phyloP scores from a whole-genome alignment of 1,284 basidiomycete genomes.

The Crucibulum cyathiforme region DNA sequence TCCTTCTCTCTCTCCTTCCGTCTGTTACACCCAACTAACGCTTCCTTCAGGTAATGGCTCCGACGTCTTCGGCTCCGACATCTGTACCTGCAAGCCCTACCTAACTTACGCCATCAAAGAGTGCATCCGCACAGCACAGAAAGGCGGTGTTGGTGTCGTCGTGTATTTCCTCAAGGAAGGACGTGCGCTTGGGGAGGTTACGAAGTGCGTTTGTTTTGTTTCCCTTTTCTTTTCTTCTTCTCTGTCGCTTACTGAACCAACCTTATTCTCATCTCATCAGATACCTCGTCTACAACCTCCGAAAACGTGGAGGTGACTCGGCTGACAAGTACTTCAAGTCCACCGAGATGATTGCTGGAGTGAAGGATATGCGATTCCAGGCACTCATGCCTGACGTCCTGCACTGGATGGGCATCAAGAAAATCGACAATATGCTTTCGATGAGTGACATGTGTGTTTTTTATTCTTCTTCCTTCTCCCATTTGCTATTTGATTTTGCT shows the following conservation, averaged over 20 bases:
- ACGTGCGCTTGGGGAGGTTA: slow-evolving; percentile 88
- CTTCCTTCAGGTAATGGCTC: slow-evolving; percentile 65
- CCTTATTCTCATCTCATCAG: slow-evolving; percentile 33
- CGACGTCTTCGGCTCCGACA: slow-evolving; percentile 90
- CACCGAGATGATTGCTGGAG: slow-evolving; percentile 92
- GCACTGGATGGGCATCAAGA: slow-evolving; percentile 91
- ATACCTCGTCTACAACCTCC: slow-evolving; percentile 93
- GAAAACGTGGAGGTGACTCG: slow-evolving; percentile 92
- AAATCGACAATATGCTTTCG: slow-evolving; percentile 89
- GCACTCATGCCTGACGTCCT: slow-evolving; percentile 96
- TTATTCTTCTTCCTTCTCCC: neutral
- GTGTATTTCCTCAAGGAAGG: slow-evolving; percentile 97
- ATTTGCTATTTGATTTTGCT: neutral
- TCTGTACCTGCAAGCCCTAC: slow-evolving; percentile 96
- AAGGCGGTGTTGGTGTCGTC: slow-evolving; percentile 90
- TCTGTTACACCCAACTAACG: too few relatives aligned
- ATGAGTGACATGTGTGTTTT: slow-evolving; percentile 91
- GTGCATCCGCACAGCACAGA: slow-evolving; percentile 80
- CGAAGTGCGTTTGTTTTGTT: slow-evolving; percentile 81
- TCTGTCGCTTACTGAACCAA: neutral
- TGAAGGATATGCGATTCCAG: slow-evolving; percentile 96
- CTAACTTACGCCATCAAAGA: slow-evolving; percentile 94
- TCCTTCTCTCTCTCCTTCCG: too few relatives aligned
- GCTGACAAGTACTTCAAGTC: slow-evolving; percentile 95
- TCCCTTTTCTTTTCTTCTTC: too few relatives aligned